Conservation (phyloP, 176 grass and related monocot species). For the Luzula sylvatica region DNA sequence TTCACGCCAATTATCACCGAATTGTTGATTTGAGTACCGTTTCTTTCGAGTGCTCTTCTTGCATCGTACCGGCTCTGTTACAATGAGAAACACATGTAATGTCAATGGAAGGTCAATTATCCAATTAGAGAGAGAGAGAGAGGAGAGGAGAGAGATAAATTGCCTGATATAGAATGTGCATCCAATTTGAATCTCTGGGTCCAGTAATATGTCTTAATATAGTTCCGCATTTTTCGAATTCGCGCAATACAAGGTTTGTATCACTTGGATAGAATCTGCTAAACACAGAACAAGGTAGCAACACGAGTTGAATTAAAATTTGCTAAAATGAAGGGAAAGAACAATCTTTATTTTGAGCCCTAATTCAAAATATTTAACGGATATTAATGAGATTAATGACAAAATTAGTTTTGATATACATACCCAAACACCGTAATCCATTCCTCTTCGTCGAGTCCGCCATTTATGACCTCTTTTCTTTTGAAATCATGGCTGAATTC, state of each 20-base stretch:
- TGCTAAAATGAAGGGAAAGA: no score
- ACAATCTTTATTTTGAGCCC: not conserved
- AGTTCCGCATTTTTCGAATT: constrained; percentile 88
- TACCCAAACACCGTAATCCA: constrained; percentile 75
- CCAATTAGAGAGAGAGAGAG: not conserved
- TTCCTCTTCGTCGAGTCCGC: constrained; percentile 42
- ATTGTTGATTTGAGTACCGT: constrained; percentile 57
- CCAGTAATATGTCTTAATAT: constrained; percentile 69
- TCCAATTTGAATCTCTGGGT: constrained; percentile 81
- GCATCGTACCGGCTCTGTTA: constrained; percentile 57
- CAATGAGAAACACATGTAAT: not conserved
- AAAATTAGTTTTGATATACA: not conserved
- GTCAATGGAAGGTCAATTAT: not conserved
- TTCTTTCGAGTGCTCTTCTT: constrained; percentile 72
- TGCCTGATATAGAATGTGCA: constrained; percentile 85
- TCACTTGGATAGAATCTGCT: constrained; percentile 57
- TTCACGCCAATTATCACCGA: constrained; percentile 83
- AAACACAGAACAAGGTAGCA: not conserved
- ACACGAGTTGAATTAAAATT: constrained; percentile 7
- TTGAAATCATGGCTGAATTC: constrained; percentile 12
- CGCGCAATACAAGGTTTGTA: constrained; percentile 61
- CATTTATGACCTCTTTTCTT: constrained; percentile 12
- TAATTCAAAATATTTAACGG: not conserved
- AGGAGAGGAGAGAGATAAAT: not conserved
- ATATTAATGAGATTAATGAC: not conserved